Conservation (phyloP, 2,329 filamentous ascomycete genomes). For the Sporothrix pseudoabietina region DNA sequence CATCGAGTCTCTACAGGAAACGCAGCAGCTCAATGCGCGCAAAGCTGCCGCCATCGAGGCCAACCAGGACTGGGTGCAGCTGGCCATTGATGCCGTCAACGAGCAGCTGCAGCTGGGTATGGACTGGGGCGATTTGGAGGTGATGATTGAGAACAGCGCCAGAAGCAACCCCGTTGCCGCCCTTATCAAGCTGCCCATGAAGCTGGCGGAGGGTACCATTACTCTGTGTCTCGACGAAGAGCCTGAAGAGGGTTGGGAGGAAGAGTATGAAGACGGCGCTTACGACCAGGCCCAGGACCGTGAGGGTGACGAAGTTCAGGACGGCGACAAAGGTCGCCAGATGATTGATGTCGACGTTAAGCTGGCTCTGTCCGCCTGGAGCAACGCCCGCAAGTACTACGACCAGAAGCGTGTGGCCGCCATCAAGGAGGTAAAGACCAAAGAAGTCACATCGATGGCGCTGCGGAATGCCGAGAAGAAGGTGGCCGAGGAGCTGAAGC, state of each 20-base stretch:
- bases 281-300: slow-evolving; percentile 50
- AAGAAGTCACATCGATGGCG: slow-evolving; percentile 77
- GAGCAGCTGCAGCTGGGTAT: slow-evolving; percentile 90
- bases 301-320: slow-evolving; percentile 44
- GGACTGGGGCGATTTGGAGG: slow-evolving; percentile 94
- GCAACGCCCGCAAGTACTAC: slow-evolving; percentile 89
- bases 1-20: slow-evolving; percentile 78
- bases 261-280: slow-evolving; percentile 58
- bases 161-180: slow-evolving; percentile 81
- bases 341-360: slow-evolving; percentile 78
- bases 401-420: slow-evolving; percentile 83
- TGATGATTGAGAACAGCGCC: slow-evolving; percentile 85
- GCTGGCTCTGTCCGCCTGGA: slow-evolving; percentile 78
- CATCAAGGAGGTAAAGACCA: slow-evolving; percentile 83
- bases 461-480: slow-evolving; percentile 90
- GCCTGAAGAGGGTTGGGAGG: slow-evolving; percentile 58
- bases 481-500: slow-evolving; percentile 81
- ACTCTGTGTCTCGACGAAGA: slow-evolving; percentile 77
- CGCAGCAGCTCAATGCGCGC: slow-evolving; percentile 78
- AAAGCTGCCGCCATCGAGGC: slow-evolving; percentile 90
- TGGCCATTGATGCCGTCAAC: slow-evolving; percentile 90
- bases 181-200: slow-evolving; percentile 83
- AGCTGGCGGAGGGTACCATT: slow-evolving; percentile 85
- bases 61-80: slow-evolving; percentile 87
- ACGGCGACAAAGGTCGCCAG: slow-evolving; percentile 42